Evolutionary conservation across 768 basidiomycete species (phyloP).

Genomic region (Naganishia vaughanmartiniae): DNA sequence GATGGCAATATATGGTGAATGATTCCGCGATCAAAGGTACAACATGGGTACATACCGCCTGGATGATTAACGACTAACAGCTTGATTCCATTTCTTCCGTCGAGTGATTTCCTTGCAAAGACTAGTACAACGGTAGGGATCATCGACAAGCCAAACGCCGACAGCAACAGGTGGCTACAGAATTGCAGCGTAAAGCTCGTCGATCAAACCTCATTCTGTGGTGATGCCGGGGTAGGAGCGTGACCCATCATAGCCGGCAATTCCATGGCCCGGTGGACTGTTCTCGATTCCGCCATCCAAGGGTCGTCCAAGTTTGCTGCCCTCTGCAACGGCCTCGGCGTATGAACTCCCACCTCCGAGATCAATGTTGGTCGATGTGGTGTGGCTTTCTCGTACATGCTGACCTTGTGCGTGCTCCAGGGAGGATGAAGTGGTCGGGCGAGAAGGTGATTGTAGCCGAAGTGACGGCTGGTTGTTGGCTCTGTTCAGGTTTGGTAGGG

Average conservation of each 20-base stretch:
- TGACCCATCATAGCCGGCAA: conserved; percentile 1
- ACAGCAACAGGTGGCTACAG: background rate
- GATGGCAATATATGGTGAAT: background rate
- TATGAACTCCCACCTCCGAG: background rate
- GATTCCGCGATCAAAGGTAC: background rate
- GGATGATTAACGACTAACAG: background rate
- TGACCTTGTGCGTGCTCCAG: background rate
- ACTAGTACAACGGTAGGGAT: background rate
- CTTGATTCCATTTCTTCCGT: no score
- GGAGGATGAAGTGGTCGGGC: background rate
- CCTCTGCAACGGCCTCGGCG: conserved; percentile 9
- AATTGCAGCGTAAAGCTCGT: background rate
- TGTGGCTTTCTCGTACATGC: conserved; percentile 1
- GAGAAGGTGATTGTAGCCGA: background rate
- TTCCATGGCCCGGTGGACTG: no score
- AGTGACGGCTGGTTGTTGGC: background rate
- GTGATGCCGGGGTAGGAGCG: background rate
- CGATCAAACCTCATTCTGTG: conserved; percentile 13
- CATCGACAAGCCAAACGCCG: background rate
- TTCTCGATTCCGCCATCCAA: background rate
- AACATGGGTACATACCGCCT: no score
- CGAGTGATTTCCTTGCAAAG: background rate
- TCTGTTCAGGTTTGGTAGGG: background rate
- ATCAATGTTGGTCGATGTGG: background rate
- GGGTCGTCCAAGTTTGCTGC: background rate